Evolutionary conservation across 106 monocot species (phyloP), one percentile per base, ranked within the genome.

Genomic region (Dioscorea dumetorum): DNA sequence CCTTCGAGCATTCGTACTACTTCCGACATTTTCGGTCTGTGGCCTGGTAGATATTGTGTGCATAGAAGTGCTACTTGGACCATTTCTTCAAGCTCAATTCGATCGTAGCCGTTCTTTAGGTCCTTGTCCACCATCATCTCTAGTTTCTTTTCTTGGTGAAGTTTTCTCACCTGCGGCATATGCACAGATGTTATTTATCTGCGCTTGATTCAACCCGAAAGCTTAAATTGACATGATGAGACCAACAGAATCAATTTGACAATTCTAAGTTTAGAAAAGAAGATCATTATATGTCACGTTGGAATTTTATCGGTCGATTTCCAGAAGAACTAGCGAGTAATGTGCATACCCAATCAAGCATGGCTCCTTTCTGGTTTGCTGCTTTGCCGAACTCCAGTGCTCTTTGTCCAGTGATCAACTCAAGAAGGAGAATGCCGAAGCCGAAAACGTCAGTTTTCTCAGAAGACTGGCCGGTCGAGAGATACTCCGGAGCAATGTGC

Each of bases 1-100:
- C 90, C 90, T 71, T 90, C 85, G n/a, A 90, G 90, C 90, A 90
- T 90, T 7, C 83, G 50, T 17, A 90, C 75, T 51, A 90, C 90
- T 69, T 90, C 90, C 0, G 90, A 83, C 90, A 90, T 90, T 59
- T 78, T 82, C 3, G 90, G 90, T 63, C 90, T 80, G 58, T 86
- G 77, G n/a, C 64, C 67, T 2, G 90, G 90, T 5, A 71, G 75
- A 62, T 73, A 86, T 57, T 90, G 90, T 1, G 86, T 86, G 86
- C 90, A 90, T 21, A 90, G 69, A 2, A 90, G 73, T 4, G 86
- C 86, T 54, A 90, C 86, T 70, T 83, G 83, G 5, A 81, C 85
- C 80, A 76, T 83, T 76, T 86, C 90, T 66, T 86, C 90, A 0
- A 90, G 71, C 61, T 90, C 90, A 1, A 81, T 76, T 15, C 75